Conservation (phyloP, 176 grass and related monocot genomes). For the Zizania latifolia region DNA sequence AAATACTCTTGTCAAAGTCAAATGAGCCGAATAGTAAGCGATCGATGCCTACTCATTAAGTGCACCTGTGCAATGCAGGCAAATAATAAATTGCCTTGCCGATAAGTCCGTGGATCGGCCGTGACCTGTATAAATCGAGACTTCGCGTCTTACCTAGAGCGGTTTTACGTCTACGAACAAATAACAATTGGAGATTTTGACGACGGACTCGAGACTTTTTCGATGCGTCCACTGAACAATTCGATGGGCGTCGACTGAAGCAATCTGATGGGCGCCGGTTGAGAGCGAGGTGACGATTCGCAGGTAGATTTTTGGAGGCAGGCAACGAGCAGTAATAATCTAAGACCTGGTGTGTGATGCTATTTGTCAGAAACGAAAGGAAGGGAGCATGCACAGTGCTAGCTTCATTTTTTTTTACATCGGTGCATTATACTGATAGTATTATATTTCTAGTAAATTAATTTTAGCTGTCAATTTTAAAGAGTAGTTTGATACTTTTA, state of each 20-base stretch:
- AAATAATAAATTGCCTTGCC: too few species aligned
- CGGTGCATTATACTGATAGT: too few species aligned
- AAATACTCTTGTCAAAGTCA: too few species aligned
- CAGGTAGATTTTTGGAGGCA: background rate
- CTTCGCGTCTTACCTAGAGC: slow-evolving; percentile 9
- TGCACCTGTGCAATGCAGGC: too few species aligned
- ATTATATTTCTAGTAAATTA: too few species aligned
- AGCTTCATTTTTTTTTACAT: background rate
- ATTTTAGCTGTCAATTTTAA: too few species aligned
- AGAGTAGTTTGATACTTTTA: too few species aligned
- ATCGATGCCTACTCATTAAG: too few species aligned
- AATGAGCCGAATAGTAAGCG: too few species aligned
- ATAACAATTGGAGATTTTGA: slow-evolving; percentile 17
- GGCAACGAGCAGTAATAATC: background rate
- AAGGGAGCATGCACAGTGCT: background rate
- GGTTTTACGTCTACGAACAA: background rate
- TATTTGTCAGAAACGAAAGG: slow-evolving; percentile 3
- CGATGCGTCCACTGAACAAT: slow-evolving; percentile 12
- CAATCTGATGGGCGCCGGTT: background rate
- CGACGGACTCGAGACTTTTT: background rate
- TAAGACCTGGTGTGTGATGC: background rate
- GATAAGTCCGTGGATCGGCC: too few species aligned
- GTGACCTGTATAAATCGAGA: background rate
- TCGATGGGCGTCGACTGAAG: slow-evolving; percentile 42
- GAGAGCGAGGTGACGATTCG: background rate